A percentile compares a stretch with the other conserved stretches of the same genome.
These are phyloP conservation scores for Tillandsia leiboldiana DNA, from an alignment of 176 grass and related monocot genomes.

Conservation along the genomic window DNA sequence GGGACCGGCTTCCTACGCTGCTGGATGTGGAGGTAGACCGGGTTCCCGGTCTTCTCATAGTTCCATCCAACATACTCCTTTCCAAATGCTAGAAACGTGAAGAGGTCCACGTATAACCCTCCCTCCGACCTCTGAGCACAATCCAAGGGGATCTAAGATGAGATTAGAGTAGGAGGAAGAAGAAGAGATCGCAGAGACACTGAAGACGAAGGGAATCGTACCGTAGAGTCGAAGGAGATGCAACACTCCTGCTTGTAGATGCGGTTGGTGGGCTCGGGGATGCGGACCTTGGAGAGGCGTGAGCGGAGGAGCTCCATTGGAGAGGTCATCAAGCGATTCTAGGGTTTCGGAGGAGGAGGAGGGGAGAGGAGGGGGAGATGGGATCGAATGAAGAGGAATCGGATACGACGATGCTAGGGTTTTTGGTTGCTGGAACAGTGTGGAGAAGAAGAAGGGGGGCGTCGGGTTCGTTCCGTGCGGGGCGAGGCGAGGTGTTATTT, in stretches of 20 bases:
- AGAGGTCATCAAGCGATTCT: conserved; percentile 1
- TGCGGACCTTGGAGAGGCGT: conserved; percentile 80
- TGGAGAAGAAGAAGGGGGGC: neutral
- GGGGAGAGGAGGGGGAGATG: neutral
- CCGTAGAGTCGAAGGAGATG: conserved; percentile 85
- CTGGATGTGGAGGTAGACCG: conserved; percentile 87
- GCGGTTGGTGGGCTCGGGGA: conserved; percentile 81
- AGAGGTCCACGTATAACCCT: conserved; percentile 72
- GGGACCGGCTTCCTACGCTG: conserved; percentile 49
- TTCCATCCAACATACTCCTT: conserved; percentile 78
- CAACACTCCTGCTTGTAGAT: conserved; percentile 99
- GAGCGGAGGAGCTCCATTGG: conserved; percentile 87
- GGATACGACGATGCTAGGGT: neutral
- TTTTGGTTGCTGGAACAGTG: neutral
- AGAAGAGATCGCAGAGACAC: neutral
- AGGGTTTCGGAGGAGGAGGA: conserved; percentile 32
- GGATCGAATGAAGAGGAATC: neutral
- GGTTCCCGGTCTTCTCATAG: conserved; percentile 68
- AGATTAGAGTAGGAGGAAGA: neutral
- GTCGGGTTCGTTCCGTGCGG: too few species aligned
- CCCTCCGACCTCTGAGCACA: conserved; percentile 60
- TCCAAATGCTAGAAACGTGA: conserved; percentile 81
- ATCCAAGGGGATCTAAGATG: neutral
- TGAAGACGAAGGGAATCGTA: conserved; percentile 12
- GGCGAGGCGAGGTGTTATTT: too few species aligned